These are phyloP conservation scores for Ogataea siamensis DNA, from an alignment of 805 yeast genomes.

Conservation along the genomic window DNA sequence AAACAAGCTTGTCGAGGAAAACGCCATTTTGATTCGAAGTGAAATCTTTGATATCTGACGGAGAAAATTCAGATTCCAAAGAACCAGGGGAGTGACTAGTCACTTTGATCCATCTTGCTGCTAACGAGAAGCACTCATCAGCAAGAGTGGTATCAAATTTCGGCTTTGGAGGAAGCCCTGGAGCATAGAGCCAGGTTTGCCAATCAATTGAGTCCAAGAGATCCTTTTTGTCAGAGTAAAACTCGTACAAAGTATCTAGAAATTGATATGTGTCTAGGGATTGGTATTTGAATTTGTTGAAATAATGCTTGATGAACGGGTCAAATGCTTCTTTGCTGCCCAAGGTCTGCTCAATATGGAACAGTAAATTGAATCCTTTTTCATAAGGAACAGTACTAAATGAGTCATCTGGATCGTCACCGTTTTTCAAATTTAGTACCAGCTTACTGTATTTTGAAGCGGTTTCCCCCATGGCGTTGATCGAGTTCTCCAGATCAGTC, in stretches of 20 bases:
- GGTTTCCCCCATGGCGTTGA: slow-evolving; percentile 58
- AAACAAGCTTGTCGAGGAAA: slow-evolving; percentile 66
- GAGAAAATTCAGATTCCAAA: slow-evolving; percentile 38
- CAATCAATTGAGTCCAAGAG: slow-evolving; percentile 75
- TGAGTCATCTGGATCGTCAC: slow-evolving; percentile 84
- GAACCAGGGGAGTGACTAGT: slow-evolving; percentile 31
- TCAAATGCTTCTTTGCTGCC: slow-evolving; percentile 78
- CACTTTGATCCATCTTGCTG: slow-evolving; percentile 58
- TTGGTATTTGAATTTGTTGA: slow-evolving; percentile 60
- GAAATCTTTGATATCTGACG: slow-evolving; percentile 54
- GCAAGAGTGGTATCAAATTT: slow-evolving; percentile 76
- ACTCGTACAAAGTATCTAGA: slow-evolving; percentile 70
- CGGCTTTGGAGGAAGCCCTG: slow-evolving; percentile 91
- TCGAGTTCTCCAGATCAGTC: slow-evolving; percentile 70
- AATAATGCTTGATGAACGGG: slow-evolving; percentile 77
- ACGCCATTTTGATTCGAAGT: slow-evolving; percentile 76
- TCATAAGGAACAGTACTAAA: slow-evolving; percentile 88
- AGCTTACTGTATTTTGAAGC: slow-evolving; percentile 56
- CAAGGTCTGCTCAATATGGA: slow-evolving; percentile 64
- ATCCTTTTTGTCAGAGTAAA: slow-evolving; percentile 41
- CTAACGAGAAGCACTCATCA: slow-evolving; percentile 65
- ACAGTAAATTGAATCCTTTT: slow-evolving; percentile 80
- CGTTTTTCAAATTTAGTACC: slow-evolving; percentile 67
- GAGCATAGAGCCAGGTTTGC: slow-evolving; percentile 76
- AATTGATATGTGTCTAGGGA: slow-evolving; percentile 83